Conservation (phyloP, 2,329 filamentous ascomycete species). For the Aureobasidium melanogenum region DNA sequence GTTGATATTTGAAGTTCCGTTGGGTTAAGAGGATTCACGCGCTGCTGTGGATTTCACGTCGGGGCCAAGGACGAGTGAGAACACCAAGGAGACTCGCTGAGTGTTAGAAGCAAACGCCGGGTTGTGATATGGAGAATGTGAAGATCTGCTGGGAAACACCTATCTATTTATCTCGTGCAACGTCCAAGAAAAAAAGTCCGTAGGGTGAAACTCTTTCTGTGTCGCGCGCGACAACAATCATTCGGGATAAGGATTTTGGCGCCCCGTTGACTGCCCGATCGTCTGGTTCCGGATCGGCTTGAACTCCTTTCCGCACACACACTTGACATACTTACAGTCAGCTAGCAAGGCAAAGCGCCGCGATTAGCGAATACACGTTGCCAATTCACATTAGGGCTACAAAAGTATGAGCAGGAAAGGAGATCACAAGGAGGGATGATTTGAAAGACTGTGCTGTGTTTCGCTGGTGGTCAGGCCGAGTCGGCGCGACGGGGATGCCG, state of each 20-base stretch:
- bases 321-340: background rate
- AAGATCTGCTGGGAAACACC: background rate
- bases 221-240: background rate
- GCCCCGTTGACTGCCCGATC: background rate
- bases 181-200: background rate
- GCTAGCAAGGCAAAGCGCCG: background rate
- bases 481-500: background rate
- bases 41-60: background rate
- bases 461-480: background rate
- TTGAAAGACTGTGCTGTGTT: background rate
- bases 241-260: background rate
- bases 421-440: background rate
- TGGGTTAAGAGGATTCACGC: background rate
- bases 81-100: background rate
- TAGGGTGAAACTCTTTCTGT: conserved; percentile 3
- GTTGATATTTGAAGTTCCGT: background rate
- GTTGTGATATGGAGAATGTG: background rate
- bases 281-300: background rate
- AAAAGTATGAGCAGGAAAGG: background rate
- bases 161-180: background rate
- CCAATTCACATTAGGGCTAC: background rate
- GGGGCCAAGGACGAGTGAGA: background rate
- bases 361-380: background rate
- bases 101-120: background rate
- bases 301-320: background rate